phyloP scores from a whole-genome alignment of 305 asterid species.

The Nicotiana rustica region DNA sequence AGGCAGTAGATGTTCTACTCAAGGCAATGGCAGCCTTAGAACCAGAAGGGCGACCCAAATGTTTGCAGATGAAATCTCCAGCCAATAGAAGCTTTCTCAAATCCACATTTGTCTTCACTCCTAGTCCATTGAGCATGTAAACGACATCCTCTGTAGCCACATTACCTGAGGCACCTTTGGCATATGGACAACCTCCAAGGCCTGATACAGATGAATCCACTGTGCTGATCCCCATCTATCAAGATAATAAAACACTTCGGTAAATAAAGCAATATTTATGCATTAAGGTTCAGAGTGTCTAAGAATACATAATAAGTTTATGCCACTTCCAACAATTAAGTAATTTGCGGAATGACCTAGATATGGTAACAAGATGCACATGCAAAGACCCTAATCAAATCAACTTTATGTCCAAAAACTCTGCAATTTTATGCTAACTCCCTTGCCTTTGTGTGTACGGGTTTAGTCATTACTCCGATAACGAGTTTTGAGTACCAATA shows the following conservation, averaged over 20 bases:
- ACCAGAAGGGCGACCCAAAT: not conserved
- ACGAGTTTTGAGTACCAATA: no score
- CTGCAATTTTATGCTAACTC: no score
- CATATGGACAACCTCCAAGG: constrained; percentile 92
- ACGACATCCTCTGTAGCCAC: constrained; percentile 54
- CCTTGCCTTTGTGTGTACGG: no score
- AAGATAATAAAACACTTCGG: constrained; percentile 9
- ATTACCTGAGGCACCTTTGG: constrained; percentile 94
- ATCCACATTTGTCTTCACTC: not conserved
- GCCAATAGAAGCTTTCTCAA: not conserved
- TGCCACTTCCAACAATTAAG: constrained; percentile 8
- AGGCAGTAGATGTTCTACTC: constrained; percentile 51
- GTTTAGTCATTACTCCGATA: no score
- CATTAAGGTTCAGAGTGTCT: not conserved
- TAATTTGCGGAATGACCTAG: not conserved
- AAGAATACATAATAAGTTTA: not conserved
- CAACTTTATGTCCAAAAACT: no score
- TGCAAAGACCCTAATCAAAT: no score
- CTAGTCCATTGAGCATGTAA: not conserved
- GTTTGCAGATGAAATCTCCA: not conserved
- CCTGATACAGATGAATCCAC: constrained; percentile 88
- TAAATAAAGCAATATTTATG: not conserved
- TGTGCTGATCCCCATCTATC: constrained; percentile 82
- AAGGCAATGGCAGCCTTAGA: not conserved
- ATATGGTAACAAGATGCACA: constrained; percentile 1